These are phyloP conservation scores for Phytopythium delawarense DNA, from an alignment of 352 stramenopile genomes.

Conservation along the genomic window DNA sequence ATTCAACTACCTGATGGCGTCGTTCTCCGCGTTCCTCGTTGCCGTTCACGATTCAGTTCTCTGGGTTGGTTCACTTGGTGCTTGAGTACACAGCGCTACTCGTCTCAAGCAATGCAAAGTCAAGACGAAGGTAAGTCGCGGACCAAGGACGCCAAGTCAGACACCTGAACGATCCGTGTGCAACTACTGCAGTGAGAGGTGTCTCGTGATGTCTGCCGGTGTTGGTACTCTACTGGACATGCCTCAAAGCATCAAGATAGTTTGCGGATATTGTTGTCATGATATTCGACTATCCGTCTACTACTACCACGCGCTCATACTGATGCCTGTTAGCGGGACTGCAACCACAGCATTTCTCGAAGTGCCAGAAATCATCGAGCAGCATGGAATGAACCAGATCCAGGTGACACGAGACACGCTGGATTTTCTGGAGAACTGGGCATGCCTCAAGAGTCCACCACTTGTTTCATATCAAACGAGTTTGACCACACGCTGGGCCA, in stretches of 20 bases:
- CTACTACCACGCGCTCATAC: constrained; percentile 13
- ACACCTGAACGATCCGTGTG: no score
- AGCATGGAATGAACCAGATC: no score
- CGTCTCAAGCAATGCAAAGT: background rate
- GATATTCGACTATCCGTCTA: constrained; percentile 17
- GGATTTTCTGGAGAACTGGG: no score
- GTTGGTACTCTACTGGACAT: background rate
- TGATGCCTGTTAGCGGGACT: background rate
- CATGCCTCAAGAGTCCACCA: no score
- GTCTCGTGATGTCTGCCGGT: no score
- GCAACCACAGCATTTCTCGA: no score
- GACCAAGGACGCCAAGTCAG: no score
- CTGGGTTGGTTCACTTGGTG: background rate
- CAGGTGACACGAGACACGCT: no score
- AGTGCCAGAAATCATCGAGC: no score
- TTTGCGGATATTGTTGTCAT: background rate
- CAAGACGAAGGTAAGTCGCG: background rate
- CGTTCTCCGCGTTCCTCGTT: constrained; percentile 20
- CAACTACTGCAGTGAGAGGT: no score
- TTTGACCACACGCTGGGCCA: no score
- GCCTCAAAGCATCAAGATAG: background rate
- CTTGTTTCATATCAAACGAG: no score
- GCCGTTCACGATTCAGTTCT: constrained; percentile 18
- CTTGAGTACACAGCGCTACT: background rate
- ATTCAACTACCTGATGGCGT: constrained; percentile 9